Base-by-base conservation (phyloP, 1,284 basidiomycete genomes). In the Termitomyces sp. region DNA sequence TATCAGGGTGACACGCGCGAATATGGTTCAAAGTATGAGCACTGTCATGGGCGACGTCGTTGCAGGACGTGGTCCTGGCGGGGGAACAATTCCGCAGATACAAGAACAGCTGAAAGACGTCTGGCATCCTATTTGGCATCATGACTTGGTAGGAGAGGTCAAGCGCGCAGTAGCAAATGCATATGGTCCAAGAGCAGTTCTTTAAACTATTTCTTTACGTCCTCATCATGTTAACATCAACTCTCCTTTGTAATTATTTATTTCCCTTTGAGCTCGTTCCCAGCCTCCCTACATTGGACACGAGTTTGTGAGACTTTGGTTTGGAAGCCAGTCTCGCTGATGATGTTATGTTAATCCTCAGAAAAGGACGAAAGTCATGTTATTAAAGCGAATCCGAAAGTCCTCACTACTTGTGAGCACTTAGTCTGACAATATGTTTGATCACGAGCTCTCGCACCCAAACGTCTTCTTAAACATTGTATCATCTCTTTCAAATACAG, bases 121-220 rank as follows among this genome's bases (percentile, higher is more conserved):
- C 30, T 83, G 75, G 75, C 69, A 72, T 30, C 68, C 70, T 9
- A 70, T 83, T 13, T 82, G 78, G 79, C 65, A 72, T 46, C 72
- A 80, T 62, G 75, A 80, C 56, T 58, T 78, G 13, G 63, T 70
- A 13, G 64, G 62, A 38, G 74, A 80, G 44, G 49, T 76, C 0
- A 52, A 61, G 13, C 28, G 46, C 0, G 71, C 70, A 1, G 41
- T 72, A 19, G 34, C 58, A 9, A 45, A 24, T 30, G 19, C 50
- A 21, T 43, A 58, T 36, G 50, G 43, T 26, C 31, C 17, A 2
- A 53, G 46, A 19, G 56, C 42, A 10, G 40, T n/a, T 49, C 51
- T 53, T 38, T 54, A 15, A 47, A 21, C 10, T 19, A 2, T 12
- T 21, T 26, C n/a, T 41, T 13, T 15, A 39, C 24, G 19, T 39